These are phyloP conservation scores for Talaromyces liani DNA, from an alignment of 495 filamentous ascomycete species.

Conservation along the genomic window DNA sequence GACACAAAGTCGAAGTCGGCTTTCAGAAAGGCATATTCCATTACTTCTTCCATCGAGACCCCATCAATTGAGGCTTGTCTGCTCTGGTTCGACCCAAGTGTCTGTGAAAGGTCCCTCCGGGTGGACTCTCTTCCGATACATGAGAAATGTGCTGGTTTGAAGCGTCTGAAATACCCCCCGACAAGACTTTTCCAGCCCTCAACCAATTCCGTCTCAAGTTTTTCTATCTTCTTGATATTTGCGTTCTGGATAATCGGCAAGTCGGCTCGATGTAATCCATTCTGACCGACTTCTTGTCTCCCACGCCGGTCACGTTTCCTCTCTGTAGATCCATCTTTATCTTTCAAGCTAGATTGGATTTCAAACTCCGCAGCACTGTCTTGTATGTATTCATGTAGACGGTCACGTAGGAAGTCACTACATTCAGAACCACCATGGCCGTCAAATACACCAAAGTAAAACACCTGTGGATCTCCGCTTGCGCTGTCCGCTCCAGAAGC, in stretches of 20 bases:
- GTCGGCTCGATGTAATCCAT: constrained; percentile 10
- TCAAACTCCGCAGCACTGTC: constrained; percentile 65
- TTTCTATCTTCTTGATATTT: constrained; percentile 26
- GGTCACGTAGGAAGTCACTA: constrained; percentile 74
- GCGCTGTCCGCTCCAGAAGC: constrained; percentile 61
- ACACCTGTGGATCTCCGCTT: constrained; percentile 86
- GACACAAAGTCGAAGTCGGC: constrained; percentile 90
- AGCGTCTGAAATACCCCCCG: constrained; percentile 89
- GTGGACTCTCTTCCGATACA: constrained; percentile 4
- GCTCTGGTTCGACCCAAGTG: constrained; percentile 1
- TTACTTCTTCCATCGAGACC: constrained; percentile 40
- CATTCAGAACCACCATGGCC: constrained; percentile 91
- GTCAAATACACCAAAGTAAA: constrained; percentile 96
- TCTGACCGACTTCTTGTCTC: not conserved
- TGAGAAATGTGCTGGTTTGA: constrained; percentile 63
- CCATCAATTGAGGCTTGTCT: constrained; percentile 8
- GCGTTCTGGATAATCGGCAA: constrained; percentile 34
- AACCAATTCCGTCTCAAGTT: constrained; percentile 61
- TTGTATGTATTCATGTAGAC: constrained; percentile 85
- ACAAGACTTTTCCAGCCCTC: constrained; percentile 74
- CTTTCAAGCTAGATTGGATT: constrained; percentile 57
- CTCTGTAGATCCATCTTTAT: not conserved
- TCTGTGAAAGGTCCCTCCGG: constrained; percentile 7
- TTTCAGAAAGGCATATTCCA: constrained; percentile 86
- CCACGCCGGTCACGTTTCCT: constrained; percentile 4